Evolutionary conservation across 768 basidiomycete genomes (phyloP), one percentile per base, ranked within the genome.

Genomic region (Pleurotus giganteus): DNA sequence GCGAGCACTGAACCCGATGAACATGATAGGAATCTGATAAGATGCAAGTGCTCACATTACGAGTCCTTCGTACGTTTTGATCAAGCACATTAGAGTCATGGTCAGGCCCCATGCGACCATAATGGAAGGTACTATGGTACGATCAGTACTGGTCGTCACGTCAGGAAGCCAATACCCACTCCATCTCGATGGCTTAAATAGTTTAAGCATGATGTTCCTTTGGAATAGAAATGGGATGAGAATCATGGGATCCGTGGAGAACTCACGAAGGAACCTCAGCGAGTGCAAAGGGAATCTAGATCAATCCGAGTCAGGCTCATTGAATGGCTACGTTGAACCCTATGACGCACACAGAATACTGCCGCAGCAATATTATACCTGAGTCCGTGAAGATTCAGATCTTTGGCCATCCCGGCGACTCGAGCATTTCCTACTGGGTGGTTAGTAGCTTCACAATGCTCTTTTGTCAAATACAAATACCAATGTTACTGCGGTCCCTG

Each of bases 331-430:
- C 17, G n/a, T 36, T 46, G 12, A 8, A 24, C 11, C n/a, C 23
- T 4, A 43, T 34, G 23, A 58, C 60, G 6, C 31, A 66, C 66
- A 36, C 65, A 68, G 54, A 68, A 68, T n/a, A 63, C 63, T 11
- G 65, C 64, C 17, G 65, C 65, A 32, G 64, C 61, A 7, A 65
- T 28, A 53, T 68, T 64, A 36, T 66, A 68, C 55, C 60, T 54
- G 23, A 59, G 61, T 19, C 65, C 67, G 21, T 58, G 57, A 12
- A 68, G 57, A 31, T 66, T 27, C 31, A 68, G 60, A 54, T 78
- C 74, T 1, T 47, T 59, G 11, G 69, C 63, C 76, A 79, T 71
- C 13, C 77, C 77, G 12, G 78, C 78, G 27, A 51, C 34, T 55
- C 65, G 60, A 17, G 74, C 74, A 58, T 76, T 75, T 44, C 74